Percentiles rank a stretch among this genome's conserved stretches.
phyloP scores from a whole-genome alignment of 495 filamentous ascomycete genomes.

The Parathielavia appendiculata region DNA sequence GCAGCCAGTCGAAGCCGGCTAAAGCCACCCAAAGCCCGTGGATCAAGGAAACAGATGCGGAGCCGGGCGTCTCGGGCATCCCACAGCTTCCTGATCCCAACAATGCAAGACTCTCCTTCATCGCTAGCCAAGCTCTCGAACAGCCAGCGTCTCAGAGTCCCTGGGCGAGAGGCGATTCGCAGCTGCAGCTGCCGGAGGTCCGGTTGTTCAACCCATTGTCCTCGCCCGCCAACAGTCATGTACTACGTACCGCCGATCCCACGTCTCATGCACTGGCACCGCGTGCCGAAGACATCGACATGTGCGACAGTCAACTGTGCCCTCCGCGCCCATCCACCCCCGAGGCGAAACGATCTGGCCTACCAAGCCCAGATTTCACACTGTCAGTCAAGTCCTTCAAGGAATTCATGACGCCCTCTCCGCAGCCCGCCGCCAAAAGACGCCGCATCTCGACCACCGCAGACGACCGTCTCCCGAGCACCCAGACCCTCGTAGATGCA shows the following conservation, averaged over 20 bases:
- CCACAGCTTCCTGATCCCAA: neutral
- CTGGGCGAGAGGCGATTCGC: constrained; percentile 19
- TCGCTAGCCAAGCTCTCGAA: constrained; percentile 2
- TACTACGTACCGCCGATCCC: constrained; percentile 5
- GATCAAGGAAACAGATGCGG: neutral
- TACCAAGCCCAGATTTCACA: constrained; percentile 31
- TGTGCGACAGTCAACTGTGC: neutral
- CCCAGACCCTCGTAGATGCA: constrained; percentile 25
- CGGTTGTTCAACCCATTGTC: constrained; percentile 16
- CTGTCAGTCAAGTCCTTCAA: constrained; percentile 31
- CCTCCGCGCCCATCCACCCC: constrained; percentile 25
- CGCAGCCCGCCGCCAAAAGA: constrained; percentile 15
- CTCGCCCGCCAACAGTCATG: constrained; percentile 20
- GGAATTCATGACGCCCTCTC: constrained; percentile 30
- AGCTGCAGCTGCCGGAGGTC: constrained; percentile 9
- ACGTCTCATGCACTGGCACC: neutral
- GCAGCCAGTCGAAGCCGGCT: neutral
- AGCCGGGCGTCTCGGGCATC: neutral
- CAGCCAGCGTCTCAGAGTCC: constrained; percentile 12
- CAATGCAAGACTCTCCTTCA: neutral
- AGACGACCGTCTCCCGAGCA: constrained; percentile 21
- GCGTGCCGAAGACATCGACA: constrained; percentile 12
- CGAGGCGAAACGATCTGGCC: constrained; percentile 20
- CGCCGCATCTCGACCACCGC: constrained; percentile 16
- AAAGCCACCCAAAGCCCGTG: constrained; percentile 10